These are phyloP conservation scores for Aspergillus cavernicola DNA, from an alignment of 495 filamentous ascomycete genomes.

Conservation along the genomic window DNA sequence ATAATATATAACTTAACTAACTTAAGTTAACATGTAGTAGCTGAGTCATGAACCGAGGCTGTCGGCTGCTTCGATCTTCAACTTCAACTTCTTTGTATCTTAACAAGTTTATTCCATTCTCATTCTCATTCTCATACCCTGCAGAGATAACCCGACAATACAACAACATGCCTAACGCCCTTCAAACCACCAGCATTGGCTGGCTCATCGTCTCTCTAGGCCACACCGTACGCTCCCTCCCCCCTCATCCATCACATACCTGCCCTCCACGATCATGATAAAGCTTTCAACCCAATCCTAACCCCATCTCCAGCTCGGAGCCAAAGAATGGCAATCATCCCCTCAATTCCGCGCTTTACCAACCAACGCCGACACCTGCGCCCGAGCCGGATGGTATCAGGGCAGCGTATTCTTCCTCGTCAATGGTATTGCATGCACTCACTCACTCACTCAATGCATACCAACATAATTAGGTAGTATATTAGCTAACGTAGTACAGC, in stretches of 20 bases:
- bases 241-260: not conserved
- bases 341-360: constrained; percentile 24
- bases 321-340: constrained; percentile 18
- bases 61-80: too few relatives aligned
- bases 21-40: too few relatives aligned
- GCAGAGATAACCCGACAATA: too few relatives aligned
- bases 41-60: too few relatives aligned
- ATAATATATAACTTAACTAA: too few relatives aligned
- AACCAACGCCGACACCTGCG: constrained; percentile 25
- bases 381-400: constrained; percentile 31
- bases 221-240: constrained; percentile 15
- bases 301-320: constrained; percentile 5
- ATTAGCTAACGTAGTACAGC: constrained; percentile 10
- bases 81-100: too few relatives aligned
- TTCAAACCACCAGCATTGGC: constrained; percentile 14
- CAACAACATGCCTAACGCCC: constrained; percentile 15
- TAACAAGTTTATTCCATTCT: too few relatives aligned
- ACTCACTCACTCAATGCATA: not conserved
- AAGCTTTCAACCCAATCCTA: not conserved
- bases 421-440: constrained; percentile 16
- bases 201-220: constrained; percentile 24
- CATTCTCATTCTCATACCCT: too few relatives aligned
- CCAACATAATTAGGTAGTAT: not conserved
- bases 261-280: too few relatives aligned
- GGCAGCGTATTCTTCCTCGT: constrained; percentile 29